Percentiles rank a stretch among this genome's conserved stretches.
These are phyloP conservation scores for Salvia miltiorrhiza DNA, from an alignment of 257 asterid genomes.

Conservation along the genomic window DNA sequence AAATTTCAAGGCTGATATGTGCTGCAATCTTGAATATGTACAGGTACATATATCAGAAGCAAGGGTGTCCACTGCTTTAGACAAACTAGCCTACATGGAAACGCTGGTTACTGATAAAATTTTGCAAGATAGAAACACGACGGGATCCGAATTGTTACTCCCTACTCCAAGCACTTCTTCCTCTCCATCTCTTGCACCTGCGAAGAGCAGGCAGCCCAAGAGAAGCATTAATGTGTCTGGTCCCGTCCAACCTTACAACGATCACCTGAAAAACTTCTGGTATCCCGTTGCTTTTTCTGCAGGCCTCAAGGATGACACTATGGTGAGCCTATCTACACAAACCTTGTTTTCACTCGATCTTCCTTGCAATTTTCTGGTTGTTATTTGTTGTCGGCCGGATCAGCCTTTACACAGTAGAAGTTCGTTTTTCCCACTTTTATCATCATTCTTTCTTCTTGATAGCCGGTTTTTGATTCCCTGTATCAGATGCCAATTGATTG, in stretches of 20 bases:
- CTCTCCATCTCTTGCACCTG: constrained; percentile 27
- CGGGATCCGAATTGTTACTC: constrained; percentile 32
- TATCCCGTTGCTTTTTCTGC: constrained; percentile 90
- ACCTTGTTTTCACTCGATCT: neutral
- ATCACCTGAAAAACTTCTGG: constrained; percentile 80
- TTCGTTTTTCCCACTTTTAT: too few relatives aligned
- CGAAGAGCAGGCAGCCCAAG: constrained; percentile 33
- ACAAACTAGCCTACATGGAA: constrained; percentile 92
- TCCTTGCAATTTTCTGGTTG: neutral
- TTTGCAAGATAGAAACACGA: constrained; percentile 52
- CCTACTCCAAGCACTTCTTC: constrained; percentile 60
- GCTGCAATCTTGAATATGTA: constrained; percentile 18
- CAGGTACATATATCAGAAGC: constrained; percentile 95
- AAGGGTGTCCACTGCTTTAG: constrained; percentile 82
- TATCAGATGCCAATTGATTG: constrained; percentile 82
- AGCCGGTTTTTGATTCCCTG: neutral
- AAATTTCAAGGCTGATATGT: too few relatives aligned
- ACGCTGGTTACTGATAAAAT: constrained; percentile 73
- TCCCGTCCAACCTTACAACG: constrained; percentile 69
- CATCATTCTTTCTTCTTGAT: neutral
- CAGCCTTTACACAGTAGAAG: too few relatives aligned
- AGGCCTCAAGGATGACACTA: constrained; percentile 79
- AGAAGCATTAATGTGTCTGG: constrained; percentile 78
- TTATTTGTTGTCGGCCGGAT: too few relatives aligned
- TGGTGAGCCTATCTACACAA: constrained; percentile 48